Evolutionary conservation across 2,329 filamentous ascomycete species (phyloP), one percentile per base, ranked within the genome.

Genomic region (Penicillium sp.): DNA sequence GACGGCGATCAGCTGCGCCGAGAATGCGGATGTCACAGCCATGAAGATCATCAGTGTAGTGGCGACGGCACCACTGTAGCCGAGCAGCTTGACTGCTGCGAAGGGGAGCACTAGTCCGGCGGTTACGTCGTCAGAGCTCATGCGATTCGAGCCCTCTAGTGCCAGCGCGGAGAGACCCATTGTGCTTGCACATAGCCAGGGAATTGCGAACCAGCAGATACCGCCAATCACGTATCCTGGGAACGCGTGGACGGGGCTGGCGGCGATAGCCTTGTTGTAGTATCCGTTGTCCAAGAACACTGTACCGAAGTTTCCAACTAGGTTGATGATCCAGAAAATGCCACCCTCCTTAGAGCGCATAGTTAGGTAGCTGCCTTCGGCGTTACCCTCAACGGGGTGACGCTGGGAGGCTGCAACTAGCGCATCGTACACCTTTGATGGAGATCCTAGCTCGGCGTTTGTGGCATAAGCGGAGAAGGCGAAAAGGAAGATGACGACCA

Each of bases 201-300:
- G 93, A 52, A 97, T 96, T 0, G 92, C 92, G 66, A 96, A 96
- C 92, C 92, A 96, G 49, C 85, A 87, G 1, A 96, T 82, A 23
- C 93, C 92, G 6, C 92, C 92, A 61, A 93, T 83, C 54, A 96
- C 88, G 70, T 96, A 96, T 19, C 92, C 92, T 0, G 92, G 92
- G 2, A 97, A 84, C 0, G 92, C 93, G 60, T 93, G 87, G 0
- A 93, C 89, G 0, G 91, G 91, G 23, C 86, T 89, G 0, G 93
- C 91, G 7, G 93, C 91, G 67, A 96, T 96, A 17, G 91, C 92
- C 75, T 96, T 96, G 81, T 96, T 94, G 77, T 92, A 96, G 78
- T 96, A 96, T 17, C 89, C 75, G 63, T 93, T 93, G 70, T 96
- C 91, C 44, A 91, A 81, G 78, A 96, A 96, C 4, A 96, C 90